Conservation (phyloP, 164 flowering plant genomes). For the Annona squamosa region DNA sequence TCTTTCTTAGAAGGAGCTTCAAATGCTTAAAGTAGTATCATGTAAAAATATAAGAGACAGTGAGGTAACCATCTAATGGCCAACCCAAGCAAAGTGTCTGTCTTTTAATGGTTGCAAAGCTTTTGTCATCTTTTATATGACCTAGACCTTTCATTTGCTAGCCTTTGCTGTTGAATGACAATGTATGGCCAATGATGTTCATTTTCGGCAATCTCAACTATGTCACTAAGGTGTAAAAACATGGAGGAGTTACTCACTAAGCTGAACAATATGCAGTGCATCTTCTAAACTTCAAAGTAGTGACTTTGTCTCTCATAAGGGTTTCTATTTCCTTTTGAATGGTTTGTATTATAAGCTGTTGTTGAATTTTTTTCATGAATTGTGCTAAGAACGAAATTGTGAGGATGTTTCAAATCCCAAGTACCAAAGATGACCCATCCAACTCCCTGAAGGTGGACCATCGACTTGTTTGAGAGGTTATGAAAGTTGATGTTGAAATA, state of each 20-base stretch:
- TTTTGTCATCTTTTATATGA: neutral
- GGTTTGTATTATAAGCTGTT: neutral
- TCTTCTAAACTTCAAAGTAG: neutral
- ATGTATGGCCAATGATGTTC: too few relatives aligned
- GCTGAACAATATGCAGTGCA: neutral
- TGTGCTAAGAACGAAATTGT: slow-evolving; percentile 71
- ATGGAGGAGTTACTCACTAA: too few relatives aligned
- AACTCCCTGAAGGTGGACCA: slow-evolving; percentile 60
- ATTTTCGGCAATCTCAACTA: too few relatives aligned
- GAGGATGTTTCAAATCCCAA: slow-evolving; percentile 55
- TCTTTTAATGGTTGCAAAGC: neutral
- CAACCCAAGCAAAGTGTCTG: too few relatives aligned
- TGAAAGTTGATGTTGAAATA: slow-evolving; percentile 63
- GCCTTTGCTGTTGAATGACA: too few relatives aligned
- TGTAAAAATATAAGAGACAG: slow-evolving; percentile 74
- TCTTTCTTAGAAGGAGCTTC: slow-evolving; percentile 69
- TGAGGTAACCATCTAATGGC: slow-evolving; percentile 48
- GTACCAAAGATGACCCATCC: slow-evolving; percentile 19
- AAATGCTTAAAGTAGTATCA: slow-evolving; percentile 69
- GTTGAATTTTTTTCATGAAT: neutral
- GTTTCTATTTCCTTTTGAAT: neutral
- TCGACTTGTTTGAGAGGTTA: slow-evolving; percentile 61
- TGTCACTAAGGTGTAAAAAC: too few relatives aligned
- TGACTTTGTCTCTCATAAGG: neutral
- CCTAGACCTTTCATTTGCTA: neutral